Base-by-base conservation (phyloP, 805 yeast genomes). In the Spathaspora hagerdaliae region DNA sequence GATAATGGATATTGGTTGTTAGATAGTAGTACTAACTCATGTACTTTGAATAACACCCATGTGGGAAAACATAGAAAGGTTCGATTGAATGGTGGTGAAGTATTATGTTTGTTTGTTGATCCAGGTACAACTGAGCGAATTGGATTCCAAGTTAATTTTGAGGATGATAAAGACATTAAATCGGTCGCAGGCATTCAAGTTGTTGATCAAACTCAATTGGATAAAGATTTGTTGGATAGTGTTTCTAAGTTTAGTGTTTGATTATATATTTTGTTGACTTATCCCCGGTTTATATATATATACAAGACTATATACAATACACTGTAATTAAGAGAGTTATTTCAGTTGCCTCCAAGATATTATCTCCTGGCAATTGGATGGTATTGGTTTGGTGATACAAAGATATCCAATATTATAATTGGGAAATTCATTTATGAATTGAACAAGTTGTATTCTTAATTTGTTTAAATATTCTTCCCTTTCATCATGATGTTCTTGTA, bases 21-120 rank as follows among this genome's bases (percentile, higher is more conserved):
- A 39, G 96, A 90, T 53, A 78, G 73, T 50, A 85, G 94, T 45
- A 80, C 95, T 0, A 91, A 90, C 61, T 84, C 87, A 2, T 86
- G 96, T 58, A 79, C 71, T 54, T 76, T 91, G 7, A 87, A 89
- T 55, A 77, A 77, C 7, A 61, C 66, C 7, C 73, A 73, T 41
- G 59, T 87, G 39, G 84, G 85, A 0, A 79, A 80, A 48, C 84
- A 85, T 2, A 72, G 77, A 31, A 87, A 87, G 54, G 75, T 73
- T 0, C 73, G 79, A 44, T 56, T 91, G 0, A 79, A 71, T 54
- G 72, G 84, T 49, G 85, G 85, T 0, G 96, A 89, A 60, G 70
- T 65, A 31, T 62, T 90, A 5, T 80, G 80, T 54, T 66, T 89
- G 14, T 83, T 89, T 52, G 73, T 76, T 44, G 96, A 88, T 59